Conservation (phyloP, 1,284 basidiomycete genomes). For the Malassezia vespertilionis region DNA sequence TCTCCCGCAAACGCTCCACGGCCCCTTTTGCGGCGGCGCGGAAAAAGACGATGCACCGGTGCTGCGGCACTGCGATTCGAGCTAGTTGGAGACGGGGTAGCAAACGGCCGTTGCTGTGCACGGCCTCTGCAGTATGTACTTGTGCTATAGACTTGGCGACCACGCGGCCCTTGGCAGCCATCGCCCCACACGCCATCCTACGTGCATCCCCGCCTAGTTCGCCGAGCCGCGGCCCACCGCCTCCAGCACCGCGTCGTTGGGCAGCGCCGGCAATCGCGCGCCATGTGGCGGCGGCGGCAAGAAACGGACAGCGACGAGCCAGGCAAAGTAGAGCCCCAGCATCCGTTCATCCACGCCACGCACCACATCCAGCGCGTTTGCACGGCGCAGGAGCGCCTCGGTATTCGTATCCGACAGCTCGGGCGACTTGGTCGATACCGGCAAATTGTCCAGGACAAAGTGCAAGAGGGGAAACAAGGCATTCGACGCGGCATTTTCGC, state of each 20-base stretch:
- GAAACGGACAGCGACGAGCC: slow-evolving; percentile 80
- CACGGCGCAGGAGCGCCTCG: slow-evolving; percentile 55
- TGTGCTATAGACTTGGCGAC: no score
- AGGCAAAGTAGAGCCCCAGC: slow-evolving; percentile 83
- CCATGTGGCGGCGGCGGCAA: slow-evolving; percentile 48
- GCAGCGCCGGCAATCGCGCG: slow-evolving; percentile 28
- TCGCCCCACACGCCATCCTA: no score
- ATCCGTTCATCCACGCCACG: slow-evolving; percentile 65
- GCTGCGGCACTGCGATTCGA: no score
- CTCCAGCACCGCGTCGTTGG: slow-evolving; percentile 21
- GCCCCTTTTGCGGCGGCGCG: no score
- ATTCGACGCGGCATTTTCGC: slow-evolving; percentile 73
- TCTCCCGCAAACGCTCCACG: not conserved
- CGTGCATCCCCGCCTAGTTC: no score
- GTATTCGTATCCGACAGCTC: slow-evolving; percentile 83
- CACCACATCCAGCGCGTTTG: slow-evolving; percentile 50
- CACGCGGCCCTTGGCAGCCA: no score
- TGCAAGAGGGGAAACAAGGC: slow-evolving; percentile 93
- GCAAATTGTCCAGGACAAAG: slow-evolving; percentile 92
- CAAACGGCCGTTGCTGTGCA: no score
- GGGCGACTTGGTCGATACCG: slow-evolving; percentile 88
- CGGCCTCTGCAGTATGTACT: no score
- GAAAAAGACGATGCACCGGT: no score
- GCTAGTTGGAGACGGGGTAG: no score
- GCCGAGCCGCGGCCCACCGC: slow-evolving; percentile 45